These are phyloP conservation scores for Wickerhamiella dianesei DNA, from an alignment of 805 yeast genomes.

Conservation along the genomic window DNA sequence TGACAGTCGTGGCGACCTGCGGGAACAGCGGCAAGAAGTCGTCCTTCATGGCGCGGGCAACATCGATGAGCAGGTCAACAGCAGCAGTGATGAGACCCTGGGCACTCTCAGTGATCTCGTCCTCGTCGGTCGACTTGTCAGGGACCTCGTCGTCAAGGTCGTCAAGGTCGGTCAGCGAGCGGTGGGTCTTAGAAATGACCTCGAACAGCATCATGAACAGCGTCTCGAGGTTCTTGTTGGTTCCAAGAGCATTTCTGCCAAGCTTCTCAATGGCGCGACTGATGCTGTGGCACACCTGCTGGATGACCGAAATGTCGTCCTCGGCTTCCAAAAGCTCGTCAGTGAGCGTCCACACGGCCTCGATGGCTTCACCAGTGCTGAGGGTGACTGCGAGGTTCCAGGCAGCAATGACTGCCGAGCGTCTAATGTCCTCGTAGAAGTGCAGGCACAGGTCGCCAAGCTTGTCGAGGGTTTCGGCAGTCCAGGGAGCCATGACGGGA, in stretches of 20 bases:
- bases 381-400: conserved; percentile 75
- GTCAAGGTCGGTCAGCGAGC: conserved; percentile 28
- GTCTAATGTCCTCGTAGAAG: conserved; percentile 77
- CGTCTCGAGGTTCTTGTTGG: conserved; percentile 43
- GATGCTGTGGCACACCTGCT: conserved; percentile 59
- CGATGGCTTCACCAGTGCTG: conserved; percentile 49
- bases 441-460: conserved; percentile 65
- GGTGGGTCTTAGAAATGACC: conserved; percentile 68
- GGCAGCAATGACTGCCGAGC: conserved; percentile 65
- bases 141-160: conserved; percentile 45
- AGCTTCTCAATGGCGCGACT: conserved; percentile 52
- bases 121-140: conserved; percentile 44
- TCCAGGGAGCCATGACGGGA: conserved; percentile 25
- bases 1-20: conserved; percentile 48
- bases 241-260: conserved; percentile 56
- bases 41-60: conserved; percentile 62
- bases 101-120: conserved; percentile 38
- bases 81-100: conserved; percentile 74
- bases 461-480: conserved; percentile 27
- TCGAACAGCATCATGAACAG: conserved; percentile 60
- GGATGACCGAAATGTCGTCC: conserved; percentile 71
- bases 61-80: conserved; percentile 66
- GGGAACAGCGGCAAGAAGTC: conserved; percentile 70
- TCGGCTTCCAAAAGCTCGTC: conserved; percentile 57
- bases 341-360: conserved; percentile 54